Evolutionary conservation across 2,329 filamentous ascomycete species (phyloP).

Genomic region (Penicillium sp.): DNA sequence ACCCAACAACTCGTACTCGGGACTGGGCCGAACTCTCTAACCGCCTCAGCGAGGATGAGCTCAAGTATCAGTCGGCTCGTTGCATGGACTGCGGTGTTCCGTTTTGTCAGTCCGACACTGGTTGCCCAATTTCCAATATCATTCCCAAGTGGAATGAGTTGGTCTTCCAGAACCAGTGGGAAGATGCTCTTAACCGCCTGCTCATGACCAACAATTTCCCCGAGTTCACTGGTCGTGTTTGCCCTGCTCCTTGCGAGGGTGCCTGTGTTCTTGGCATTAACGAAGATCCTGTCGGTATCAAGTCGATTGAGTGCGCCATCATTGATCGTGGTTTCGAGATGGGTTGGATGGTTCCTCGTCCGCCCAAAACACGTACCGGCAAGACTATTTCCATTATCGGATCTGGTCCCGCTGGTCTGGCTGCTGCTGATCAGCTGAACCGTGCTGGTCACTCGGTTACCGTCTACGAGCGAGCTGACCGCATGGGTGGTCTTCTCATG

Average conservation of each 20-base stretch:
- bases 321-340: slow-evolving; percentile 96
- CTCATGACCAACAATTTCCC: slow-evolving; percentile 99
- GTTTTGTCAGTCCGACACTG: slow-evolving; percentile 95
- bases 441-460: slow-evolving; percentile 85
- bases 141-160: slow-evolving; percentile 97
- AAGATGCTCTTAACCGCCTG: slow-evolving; percentile 84
- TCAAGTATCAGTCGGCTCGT: slow-evolving; percentile 93
- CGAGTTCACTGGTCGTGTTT: slow-evolving; percentile 95
- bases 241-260: slow-evolving; percentile 93
- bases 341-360: slow-evolving; percentile 92
- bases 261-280: slow-evolving; percentile 96
- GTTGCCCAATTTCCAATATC: slow-evolving; percentile 95
- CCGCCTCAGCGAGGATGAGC: slow-evolving; percentile 86
- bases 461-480: slow-evolving; percentile 89
- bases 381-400: slow-evolving; percentile 89
- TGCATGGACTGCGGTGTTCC: slow-evolving; percentile 99
- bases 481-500: slow-evolving; percentile 89
- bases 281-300: slow-evolving; percentile 95
- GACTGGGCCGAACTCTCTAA: slow-evolving; percentile 92
- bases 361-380: slow-evolving; percentile 77
- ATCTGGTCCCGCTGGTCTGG: slow-evolving; percentile 87
- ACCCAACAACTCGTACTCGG: slow-evolving; percentile 77
- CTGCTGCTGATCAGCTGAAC: slow-evolving; percentile 91
- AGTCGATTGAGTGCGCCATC: slow-evolving; percentile 96
- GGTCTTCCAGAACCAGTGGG: slow-evolving; percentile 75